Evolutionary conservation across 345 rosid species (phyloP).

Genomic region (Alliaria petiolata): DNA sequence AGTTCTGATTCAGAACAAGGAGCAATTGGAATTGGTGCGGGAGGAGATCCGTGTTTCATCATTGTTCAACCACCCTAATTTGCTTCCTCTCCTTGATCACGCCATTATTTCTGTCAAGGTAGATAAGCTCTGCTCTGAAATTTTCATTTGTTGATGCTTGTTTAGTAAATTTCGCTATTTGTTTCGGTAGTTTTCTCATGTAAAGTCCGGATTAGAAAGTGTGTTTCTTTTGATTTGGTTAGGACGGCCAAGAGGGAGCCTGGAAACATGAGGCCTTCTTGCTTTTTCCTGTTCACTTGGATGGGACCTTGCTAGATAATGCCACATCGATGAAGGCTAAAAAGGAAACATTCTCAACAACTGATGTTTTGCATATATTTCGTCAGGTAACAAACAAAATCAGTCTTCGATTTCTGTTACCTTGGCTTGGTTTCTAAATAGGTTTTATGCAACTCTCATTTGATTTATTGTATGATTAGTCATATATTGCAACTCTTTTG

Average conservation of each 20-base stretch:
- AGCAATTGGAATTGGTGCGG: constrained; percentile 82
- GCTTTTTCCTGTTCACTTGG: constrained; percentile 95
- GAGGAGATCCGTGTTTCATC: constrained; percentile 95
- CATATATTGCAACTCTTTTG: background rate
- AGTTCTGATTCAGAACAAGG: constrained; percentile 84
- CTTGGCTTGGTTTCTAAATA: background rate
- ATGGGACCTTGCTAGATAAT: constrained; percentile 92
- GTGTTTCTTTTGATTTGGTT: constrained; percentile 23
- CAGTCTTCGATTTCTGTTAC: background rate
- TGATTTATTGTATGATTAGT: background rate
- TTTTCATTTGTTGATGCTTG: background rate
- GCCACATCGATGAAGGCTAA: constrained; percentile 71
- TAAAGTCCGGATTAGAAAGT: constrained; percentile 1
- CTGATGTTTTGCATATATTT: constrained; percentile 87
- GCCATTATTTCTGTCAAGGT: constrained; percentile 92
- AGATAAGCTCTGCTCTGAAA: background rate
- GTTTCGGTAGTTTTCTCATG: background rate
- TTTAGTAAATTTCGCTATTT: background rate
- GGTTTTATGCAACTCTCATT: background rate
- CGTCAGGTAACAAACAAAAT: constrained; percentile 55
- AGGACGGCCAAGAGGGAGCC: constrained; percentile 77
- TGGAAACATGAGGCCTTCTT: constrained; percentile 94
- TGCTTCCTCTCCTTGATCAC: constrained; percentile 97
- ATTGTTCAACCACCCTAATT: constrained; percentile 73
- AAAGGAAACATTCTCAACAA: constrained; percentile 76